phyloP scores from a whole-genome alignment of 2,329 filamentous ascomycete genomes.

The Ophiosphaerella herpotricha region DNA sequence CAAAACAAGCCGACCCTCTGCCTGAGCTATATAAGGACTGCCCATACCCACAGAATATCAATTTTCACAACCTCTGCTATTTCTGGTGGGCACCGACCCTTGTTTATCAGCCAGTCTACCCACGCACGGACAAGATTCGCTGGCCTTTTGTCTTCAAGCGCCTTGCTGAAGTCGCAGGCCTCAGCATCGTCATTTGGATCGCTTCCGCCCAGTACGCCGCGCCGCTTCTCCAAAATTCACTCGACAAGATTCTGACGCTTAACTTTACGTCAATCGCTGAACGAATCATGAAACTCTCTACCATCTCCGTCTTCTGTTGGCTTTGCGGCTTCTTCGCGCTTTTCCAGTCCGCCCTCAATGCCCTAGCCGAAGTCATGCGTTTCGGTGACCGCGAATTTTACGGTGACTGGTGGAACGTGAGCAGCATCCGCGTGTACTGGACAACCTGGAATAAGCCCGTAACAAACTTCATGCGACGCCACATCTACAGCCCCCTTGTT shows the following conservation, averaged over 20 bases:
- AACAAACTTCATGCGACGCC: conserved; percentile 93
- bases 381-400: conserved; percentile 97
- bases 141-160: conserved; percentile 90
- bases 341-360: conserved; percentile 92
- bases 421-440: conserved; percentile 87
- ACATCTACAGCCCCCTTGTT: conserved; percentile 87
- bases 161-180: conserved; percentile 72
- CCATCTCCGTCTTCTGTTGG: conserved; percentile 95
- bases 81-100: conserved; percentile 98
- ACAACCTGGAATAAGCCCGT: conserved; percentile 97
- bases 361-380: conserved; percentile 82
- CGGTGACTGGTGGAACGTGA: conserved; percentile 91
- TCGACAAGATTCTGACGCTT: conserved; percentile 82
- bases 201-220: conserved; percentile 92
- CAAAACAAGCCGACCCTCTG: conserved; percentile 70
- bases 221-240: conserved; percentile 84
- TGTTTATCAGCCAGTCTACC: conserved; percentile 96
- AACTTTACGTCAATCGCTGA: conserved; percentile 83
- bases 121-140: conserved; percentile 77
- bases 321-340: conserved; percentile 95
- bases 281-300: conserved; percentile 90
- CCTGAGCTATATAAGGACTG: conserved; percentile 82
- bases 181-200: conserved; percentile 93
- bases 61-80: conserved; percentile 82
- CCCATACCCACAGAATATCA: conserved; percentile 91